Evolutionary conservation across 1,139 yeast genomes (phyloP).

Genomic region (Nakaseomyces kungkrabaensis): DNA sequence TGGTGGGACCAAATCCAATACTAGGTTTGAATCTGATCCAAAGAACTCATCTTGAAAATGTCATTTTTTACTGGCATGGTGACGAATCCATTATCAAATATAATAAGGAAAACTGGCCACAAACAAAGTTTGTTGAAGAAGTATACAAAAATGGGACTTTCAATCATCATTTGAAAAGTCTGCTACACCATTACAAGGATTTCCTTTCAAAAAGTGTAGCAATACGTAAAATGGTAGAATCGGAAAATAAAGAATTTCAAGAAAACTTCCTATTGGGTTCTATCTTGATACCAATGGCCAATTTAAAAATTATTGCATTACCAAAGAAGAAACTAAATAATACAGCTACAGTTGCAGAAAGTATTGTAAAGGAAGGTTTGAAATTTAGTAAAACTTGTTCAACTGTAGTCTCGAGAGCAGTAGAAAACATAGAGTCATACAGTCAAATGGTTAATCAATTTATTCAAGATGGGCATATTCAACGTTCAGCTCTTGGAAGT

Average conservation of each 20-base stretch:
- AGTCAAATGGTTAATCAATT: conserved; percentile 20
- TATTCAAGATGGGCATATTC: conserved; percentile 11
- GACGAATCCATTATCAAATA: conserved; percentile 16
- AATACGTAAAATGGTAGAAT: conserved; percentile 5
- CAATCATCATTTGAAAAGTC: conserved; percentile 14
- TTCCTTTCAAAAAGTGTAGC: conserved; percentile 1
- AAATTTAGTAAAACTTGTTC: conserved; percentile 54
- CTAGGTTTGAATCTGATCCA: conserved; percentile 56
- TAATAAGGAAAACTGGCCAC: conserved; percentile 11
- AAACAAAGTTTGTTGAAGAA: conserved; percentile 9
- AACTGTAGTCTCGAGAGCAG: conserved; percentile 39
- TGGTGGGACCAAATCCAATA: conserved; percentile 52
- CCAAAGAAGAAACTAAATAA: conserved; percentile 22
- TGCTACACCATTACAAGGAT: conserved; percentile 5
- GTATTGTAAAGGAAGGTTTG: conserved; percentile 58
- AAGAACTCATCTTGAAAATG: conserved; percentile 43
- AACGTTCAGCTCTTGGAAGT: conserved; percentile 53
- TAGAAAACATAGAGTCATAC: conserved; percentile 27
- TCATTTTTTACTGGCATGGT: conserved; percentile 41
- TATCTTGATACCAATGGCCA: conserved; percentile 19
- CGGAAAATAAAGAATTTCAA: conserved; percentile 9
- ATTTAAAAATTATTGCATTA: conserved; percentile 17
- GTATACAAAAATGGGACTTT: conserved; percentile 10
- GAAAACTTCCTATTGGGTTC: conserved; percentile 17
- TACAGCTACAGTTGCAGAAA: conserved; percentile 18